Evolutionary conservation across 768 basidiomycete species (phyloP).

Genomic region (Lactifluus volemus): DNA sequence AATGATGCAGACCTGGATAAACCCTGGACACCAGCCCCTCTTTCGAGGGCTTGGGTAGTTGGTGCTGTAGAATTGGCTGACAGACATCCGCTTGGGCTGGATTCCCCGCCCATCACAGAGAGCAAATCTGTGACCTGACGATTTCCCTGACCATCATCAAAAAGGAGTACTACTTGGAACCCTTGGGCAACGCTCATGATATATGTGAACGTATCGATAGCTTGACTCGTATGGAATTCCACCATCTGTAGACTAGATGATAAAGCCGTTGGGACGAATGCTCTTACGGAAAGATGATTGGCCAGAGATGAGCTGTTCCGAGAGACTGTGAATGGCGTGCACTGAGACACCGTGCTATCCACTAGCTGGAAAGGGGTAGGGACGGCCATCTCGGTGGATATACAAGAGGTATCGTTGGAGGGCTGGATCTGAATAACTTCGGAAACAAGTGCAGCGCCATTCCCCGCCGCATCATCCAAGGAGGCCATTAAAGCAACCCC

Average conservation of each 20-base stretch:
- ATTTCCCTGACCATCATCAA: conserved; percentile 34
- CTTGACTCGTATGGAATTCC: conserved; percentile 13
- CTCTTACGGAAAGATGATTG: conserved; percentile 31
- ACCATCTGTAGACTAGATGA: conserved; percentile 23
- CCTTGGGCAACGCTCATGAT: conserved; percentile 32
- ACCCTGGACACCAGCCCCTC: background rate
- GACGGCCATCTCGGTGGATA: conserved; percentile 22
- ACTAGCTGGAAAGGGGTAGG: conserved; percentile 28
- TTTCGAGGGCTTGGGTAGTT: background rate
- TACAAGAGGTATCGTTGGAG: conserved; percentile 37
- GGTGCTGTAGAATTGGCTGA: background rate
- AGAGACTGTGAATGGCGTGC: conserved; percentile 38
- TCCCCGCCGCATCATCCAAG: conserved; percentile 39
- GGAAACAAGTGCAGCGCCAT: conserved; percentile 35
- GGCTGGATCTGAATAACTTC: conserved; percentile 39
- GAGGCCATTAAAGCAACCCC: conserved; percentile 47
- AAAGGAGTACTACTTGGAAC: conserved; percentile 34
- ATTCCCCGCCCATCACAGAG: conserved; percentile 28
- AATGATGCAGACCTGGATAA: background rate
- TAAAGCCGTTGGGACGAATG: conserved; percentile 26
- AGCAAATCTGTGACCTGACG: conserved; percentile 37
- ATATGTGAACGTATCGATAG: conserved; percentile 35
- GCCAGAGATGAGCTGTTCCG: conserved; percentile 33
- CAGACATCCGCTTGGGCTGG: conserved; percentile 25
- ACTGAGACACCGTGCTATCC: conserved; percentile 34